Evolutionary conservation across 1,284 basidiomycete species (phyloP).

Genomic region (Cutaneotrichosporon daszewskae): DNA sequence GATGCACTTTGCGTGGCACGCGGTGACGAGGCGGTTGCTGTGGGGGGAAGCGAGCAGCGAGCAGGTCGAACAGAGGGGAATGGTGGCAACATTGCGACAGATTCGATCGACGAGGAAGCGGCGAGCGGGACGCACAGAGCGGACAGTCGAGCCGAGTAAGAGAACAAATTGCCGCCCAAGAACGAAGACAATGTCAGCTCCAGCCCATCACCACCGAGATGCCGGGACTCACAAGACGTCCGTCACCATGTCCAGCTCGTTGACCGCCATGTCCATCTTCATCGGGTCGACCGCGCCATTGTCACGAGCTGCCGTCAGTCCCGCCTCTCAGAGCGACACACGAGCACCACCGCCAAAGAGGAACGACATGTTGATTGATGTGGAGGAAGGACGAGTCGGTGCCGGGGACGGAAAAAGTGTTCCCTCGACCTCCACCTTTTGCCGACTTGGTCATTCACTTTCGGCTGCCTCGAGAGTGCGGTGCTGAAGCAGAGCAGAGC

Average conservation of each 20-base stretch:
- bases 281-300: constrained; percentile 32
- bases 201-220: background rate
- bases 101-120: background rate
- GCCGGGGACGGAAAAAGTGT: background rate
- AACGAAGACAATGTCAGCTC: background rate
- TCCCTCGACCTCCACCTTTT: background rate
- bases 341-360: constrained; percentile 25
- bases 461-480: too few species aligned
- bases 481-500: too few species aligned
- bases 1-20: constrained; percentile 49
- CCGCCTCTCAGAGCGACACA: constrained; percentile 8
- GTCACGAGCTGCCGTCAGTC: constrained; percentile 21
- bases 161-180: background rate
- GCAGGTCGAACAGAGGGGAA: background rate
- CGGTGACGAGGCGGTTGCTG: constrained; percentile 48
- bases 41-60: background rate
- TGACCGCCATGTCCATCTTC: constrained; percentile 49
- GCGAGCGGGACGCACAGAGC: constrained; percentile 1
- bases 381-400: background rate
- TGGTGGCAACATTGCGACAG: background rate
- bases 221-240: constrained; percentile 43
- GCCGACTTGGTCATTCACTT: too few species aligned
- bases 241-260: constrained; percentile 49
- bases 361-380: constrained; percentile 22
- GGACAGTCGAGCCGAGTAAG: constrained; percentile 1